Evolutionary conservation across 768 basidiomycete genomes (phyloP).

Genomic region (Trametes villosa): DNA sequence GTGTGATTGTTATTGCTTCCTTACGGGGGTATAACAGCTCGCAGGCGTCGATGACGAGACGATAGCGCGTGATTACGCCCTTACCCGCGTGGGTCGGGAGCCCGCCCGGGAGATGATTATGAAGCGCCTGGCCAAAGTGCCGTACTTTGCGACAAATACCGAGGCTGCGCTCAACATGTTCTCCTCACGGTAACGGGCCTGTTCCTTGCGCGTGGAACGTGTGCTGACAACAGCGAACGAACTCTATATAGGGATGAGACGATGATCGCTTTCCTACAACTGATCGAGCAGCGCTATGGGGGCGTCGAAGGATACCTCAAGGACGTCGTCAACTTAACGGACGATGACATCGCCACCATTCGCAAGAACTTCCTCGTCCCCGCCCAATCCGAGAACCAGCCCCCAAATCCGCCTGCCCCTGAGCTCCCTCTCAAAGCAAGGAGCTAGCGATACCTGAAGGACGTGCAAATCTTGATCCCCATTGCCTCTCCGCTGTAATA

Average conservation of each 20-base stretch:
- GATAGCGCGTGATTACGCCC: conserved; percentile 75
- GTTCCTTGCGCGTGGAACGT: background rate
- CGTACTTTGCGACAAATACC: conserved; percentile 71
- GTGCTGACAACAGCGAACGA: background rate
- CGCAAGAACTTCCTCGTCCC: conserved; percentile 52
- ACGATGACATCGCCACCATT: conserved; percentile 65
- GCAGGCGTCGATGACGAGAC: conserved; percentile 68
- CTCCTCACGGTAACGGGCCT: conserved; percentile 65
- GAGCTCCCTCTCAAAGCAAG: background rate
- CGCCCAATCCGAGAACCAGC: background rate
- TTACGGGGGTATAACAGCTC: conserved; percentile 52
- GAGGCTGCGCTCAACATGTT: conserved; percentile 86
- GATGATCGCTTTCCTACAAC: conserved; percentile 70
- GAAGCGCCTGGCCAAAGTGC: conserved; percentile 67
- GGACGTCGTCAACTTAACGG: conserved; percentile 57
- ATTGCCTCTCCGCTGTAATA: background rate
- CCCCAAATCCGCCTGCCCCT: background rate
- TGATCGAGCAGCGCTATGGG: conserved; percentile 67
- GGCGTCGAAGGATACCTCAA: conserved; percentile 69
- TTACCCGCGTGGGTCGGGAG: conserved; percentile 80
- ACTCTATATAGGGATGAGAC: conserved; percentile 73
- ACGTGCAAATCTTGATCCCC: background rate
- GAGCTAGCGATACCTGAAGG: conserved; percentile 4
- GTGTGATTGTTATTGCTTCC: background rate
- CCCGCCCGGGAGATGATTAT: conserved; percentile 75